Percentiles rank a stretch among this genome's conserved stretches.
These are phyloP conservation scores for Termitomyces sp. DNA, from an alignment of 768 basidiomycete genomes.

Conservation along the genomic window DNA sequence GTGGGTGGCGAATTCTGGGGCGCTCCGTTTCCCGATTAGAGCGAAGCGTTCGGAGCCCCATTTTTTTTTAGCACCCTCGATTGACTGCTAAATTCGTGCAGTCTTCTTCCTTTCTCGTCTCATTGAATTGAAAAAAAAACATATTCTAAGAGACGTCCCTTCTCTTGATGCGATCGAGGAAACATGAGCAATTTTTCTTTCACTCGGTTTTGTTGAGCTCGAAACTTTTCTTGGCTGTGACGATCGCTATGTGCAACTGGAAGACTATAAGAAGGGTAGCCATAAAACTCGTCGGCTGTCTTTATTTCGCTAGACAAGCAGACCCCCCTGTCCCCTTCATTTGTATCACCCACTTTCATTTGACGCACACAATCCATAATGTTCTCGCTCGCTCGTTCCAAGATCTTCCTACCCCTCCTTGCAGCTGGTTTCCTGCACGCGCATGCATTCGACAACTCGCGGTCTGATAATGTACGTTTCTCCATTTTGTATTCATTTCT, in stretches of 20 bases:
- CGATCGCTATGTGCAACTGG: neutral
- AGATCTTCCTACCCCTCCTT: neutral
- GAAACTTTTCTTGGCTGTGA: neutral
- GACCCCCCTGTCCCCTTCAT: neutral
- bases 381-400: slow-evolving; percentile 2
- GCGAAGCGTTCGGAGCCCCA: neutral
- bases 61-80: slow-evolving; percentile 3
- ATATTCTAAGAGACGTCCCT: neutral
- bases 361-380: neutral
- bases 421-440: slow-evolving; percentile 10
- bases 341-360: slow-evolving; percentile 3
- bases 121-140: neutral
- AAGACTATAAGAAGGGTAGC: neutral
- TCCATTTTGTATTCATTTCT: neutral
- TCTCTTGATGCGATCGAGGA: neutral
- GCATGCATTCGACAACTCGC: slow-evolving; percentile 29
- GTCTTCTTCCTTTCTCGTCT: neutral
- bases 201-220: neutral
- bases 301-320: neutral
- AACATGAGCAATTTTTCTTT: neutral
- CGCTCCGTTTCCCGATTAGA: neutral
- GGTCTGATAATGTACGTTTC: slow-evolving; percentile 36
- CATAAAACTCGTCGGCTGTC: neutral
- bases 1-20: neutral
- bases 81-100: neutral